Evolutionary conservation across 306 rosid genomes (phyloP), one percentile per base, ranked within the genome.

Genomic region (Senna tora): DNA sequence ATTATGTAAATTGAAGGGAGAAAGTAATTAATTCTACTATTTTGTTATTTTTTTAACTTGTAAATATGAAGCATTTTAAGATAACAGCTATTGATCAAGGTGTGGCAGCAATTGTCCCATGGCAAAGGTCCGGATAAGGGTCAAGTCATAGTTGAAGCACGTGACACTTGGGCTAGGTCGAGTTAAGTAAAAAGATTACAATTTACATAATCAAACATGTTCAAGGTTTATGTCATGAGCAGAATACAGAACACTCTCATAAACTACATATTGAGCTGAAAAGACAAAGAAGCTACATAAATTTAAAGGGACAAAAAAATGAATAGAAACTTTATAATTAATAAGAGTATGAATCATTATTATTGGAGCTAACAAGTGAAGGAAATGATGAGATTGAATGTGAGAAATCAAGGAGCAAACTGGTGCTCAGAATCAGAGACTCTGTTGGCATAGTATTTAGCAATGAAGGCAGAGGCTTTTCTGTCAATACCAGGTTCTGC

Each of bases 401-500:
- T n/a, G n/a, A n/a, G 14, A 74, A 59, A 6, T 58, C 14, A 80
- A 64, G 86, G 56, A 8, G 93, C 79, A 45, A 81, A 61, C 68
- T 83, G 89, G 42, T 71, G 80, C 13, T 86, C 84, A 2, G 91
- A 72, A 45, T 87, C 85, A 1, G 87, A 78, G 70, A 76, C 87
- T 39, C 91, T 81, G 9, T 72, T 38, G 21, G 82, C 97, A 50
- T 93, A 81, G 77, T 90, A 93, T 63, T 79, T 86, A 51, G 85
- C 90, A 67, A 93, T 93, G 86, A 90, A 90, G 69, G 82, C 97
- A 19, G 93, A 71, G 4, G 98, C 98, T 73, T 82, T 90, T 4
- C 64, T 75, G 75, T 93, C 98, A 56, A 93, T 93, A 22, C 97
- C 97, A 39, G 98, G 98, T 75, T 93, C 98, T 15, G 92, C 96